Evolutionary conservation across 345 rosid species (phyloP), one percentile per base, ranked within the genome.

Genomic region (Gynandropsis gynandra): DNA sequence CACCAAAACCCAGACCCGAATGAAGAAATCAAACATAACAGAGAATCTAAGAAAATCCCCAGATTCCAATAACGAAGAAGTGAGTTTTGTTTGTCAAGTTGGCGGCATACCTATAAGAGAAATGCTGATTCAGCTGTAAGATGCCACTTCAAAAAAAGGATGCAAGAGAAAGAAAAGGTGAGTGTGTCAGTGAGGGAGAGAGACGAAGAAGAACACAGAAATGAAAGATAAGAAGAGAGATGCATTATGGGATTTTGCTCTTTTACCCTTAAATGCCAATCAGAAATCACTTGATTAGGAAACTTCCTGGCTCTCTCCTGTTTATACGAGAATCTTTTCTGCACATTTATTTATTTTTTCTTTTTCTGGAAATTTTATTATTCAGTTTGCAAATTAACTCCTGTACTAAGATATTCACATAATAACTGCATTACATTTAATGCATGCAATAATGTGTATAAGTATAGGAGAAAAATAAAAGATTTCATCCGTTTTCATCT

Each of bases 231-330:
- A 10, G 13, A 36, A 36, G n/a, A 36, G n/a, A 9, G 7, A 36
- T 10, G 40, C 13, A 36, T 36, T 9, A 1, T 36, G n/a, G 11
- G 11, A 7, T 36, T 36, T 36, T 9, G n/a, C 10, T 36, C 40
- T 36, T 36, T 36, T 36, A 4, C 42, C 38, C 46, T 52, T 13
- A 34, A 16, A 51, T 33, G n/a, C 32, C 50, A 53, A 51, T 40
- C 70, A 59, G 45, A 65, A 16, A 58, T 38, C 69, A 64, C 52
- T 48, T 24, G 52, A 37, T 36, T 12, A 41, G 32, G 56, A 55
- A 55, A 44, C 33, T 61, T 52, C 33, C 16, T 10, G 7, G 10
- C 24, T 11, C 31, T 4, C 42, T 39, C 31, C 4, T 6, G 21
- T 54, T 44, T 12, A 18, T n/a, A 31, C 44, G 34, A 44, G 15